phyloP scores from a whole-genome alignment of 352 stramenopile genomes.

The Hyaloperonospora arabidopsidis region DNA sequence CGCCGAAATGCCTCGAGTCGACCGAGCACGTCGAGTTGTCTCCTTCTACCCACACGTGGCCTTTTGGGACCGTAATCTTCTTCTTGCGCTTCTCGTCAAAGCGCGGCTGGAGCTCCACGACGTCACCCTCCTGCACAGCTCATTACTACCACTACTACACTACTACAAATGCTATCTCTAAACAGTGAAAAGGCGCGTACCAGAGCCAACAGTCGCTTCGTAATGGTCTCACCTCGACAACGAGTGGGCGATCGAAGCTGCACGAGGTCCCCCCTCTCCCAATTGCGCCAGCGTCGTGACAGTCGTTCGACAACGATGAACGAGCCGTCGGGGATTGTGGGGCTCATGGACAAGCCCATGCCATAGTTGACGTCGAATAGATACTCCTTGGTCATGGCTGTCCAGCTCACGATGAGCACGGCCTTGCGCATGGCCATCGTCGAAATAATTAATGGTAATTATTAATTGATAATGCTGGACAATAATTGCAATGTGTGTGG shows the following conservation, averaged over 20 bases:
- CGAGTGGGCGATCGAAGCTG: slow-evolving; percentile 74
- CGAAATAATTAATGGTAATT: too few species aligned
- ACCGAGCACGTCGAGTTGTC: slow-evolving; percentile 92
- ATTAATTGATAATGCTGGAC: too few species aligned
- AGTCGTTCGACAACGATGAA: slow-evolving; percentile 79
- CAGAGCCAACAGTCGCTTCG: slow-evolving; percentile 82
- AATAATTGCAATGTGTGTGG: too few species aligned
- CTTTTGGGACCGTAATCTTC: slow-evolving; percentile 81
- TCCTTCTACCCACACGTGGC: slow-evolving; percentile 94
- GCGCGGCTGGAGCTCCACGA: slow-evolving; percentile 67
- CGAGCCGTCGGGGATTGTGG: slow-evolving; percentile 70
- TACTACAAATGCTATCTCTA: too few species aligned
- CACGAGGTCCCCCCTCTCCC: slow-evolving; percentile 75
- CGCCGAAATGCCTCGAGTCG: slow-evolving; percentile 92
- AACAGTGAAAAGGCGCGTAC: slow-evolving; percentile 18
- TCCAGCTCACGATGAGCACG: slow-evolving; percentile 54
- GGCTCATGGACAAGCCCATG: slow-evolving; percentile 79
- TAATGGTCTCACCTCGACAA: slow-evolving; percentile 61
- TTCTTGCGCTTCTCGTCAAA: slow-evolving; percentile 48
- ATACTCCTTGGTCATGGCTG: slow-evolving; percentile 55
- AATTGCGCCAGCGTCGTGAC: slow-evolving; percentile 52
- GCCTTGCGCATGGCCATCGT: slow-evolving; percentile 30
- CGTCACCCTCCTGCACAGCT: slow-evolving; percentile 59
- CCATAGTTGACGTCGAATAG: slow-evolving; percentile 77
- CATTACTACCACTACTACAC: neutral